Percentiles rank a stretch among this genome's conserved stretches.
Conservation (phyloP, 441 rosid genomes). For the Adansonia rubrostipa region DNA sequence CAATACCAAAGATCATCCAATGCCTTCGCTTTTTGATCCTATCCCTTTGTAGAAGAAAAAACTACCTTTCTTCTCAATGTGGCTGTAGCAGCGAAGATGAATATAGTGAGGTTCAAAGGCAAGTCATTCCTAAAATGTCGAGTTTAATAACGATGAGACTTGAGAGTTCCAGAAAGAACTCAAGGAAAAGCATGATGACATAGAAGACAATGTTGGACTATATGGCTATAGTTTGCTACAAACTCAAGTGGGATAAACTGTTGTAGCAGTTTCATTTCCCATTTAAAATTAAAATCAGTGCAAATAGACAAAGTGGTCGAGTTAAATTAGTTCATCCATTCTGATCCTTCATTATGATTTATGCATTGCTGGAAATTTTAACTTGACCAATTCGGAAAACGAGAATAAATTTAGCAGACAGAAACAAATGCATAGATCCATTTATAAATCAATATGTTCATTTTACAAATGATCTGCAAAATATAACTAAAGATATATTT, state of each 20-base stretch:
- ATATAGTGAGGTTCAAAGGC: not conserved
- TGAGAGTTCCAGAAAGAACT: not conserved
- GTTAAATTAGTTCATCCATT: not conserved
- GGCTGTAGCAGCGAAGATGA: not conserved
- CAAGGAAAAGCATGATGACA: not conserved
- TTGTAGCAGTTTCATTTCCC: not conserved
- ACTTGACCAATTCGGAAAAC: not conserved
- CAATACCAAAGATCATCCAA: constrained; percentile 12
- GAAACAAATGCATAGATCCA: not conserved
- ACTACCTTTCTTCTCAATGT: not conserved
- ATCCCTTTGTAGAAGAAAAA: constrained; percentile 13
- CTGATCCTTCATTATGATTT: not conserved
- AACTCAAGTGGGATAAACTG: not conserved
- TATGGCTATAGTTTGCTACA: too few species aligned
- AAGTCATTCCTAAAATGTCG: too few species aligned
- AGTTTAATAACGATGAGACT: too few species aligned
- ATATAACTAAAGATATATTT: not conserved
- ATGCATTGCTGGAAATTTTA: not conserved
- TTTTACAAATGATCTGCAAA: not conserved
- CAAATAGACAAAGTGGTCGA: not conserved
- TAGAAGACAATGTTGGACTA: not conserved
- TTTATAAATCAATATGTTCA: not conserved
- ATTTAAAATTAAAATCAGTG: not conserved
- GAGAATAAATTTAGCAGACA: not conserved
- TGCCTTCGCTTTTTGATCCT: not conserved